phyloP scores from a whole-genome alignment of 2,329 filamentous ascomycete species.

The Neofusicoccum kwambonambiense region DNA sequence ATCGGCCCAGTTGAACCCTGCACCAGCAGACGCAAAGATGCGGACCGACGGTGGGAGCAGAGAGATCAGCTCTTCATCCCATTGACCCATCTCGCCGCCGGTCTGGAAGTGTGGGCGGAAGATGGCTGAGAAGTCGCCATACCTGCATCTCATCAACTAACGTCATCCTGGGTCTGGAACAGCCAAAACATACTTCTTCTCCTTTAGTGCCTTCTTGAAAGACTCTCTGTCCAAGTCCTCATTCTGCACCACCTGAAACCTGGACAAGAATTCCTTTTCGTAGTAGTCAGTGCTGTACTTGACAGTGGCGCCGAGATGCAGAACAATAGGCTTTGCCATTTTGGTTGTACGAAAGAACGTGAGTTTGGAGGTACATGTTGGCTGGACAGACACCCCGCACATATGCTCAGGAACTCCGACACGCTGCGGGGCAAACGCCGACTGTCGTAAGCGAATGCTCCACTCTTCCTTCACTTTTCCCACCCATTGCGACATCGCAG shows the following conservation, averaged over 20 bases:
- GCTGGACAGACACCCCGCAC: not conserved
- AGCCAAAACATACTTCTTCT: conserved; percentile 12
- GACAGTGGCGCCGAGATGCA: conserved; percentile 49
- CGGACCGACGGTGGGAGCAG: conserved; percentile 18
- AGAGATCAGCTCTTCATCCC: conserved; percentile 21
- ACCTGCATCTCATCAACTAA: not conserved
- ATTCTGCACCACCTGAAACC: conserved; percentile 44
- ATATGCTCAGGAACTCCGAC: not conserved
- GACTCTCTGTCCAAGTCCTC: conserved; percentile 35
- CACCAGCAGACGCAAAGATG: conserved; percentile 22
- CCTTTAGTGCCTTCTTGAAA: conserved; percentile 21
- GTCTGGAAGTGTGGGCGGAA: conserved; percentile 23
- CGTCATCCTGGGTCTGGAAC: not conserved
- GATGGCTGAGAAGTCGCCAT: conserved; percentile 21
- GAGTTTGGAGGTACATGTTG: not conserved
- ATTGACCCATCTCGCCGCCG: conserved; percentile 23
- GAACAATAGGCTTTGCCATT: conserved; percentile 36
- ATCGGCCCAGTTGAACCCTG: conserved; percentile 24
- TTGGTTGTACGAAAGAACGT: not conserved
- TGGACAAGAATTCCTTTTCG: conserved; percentile 37
- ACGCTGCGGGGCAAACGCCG: conserved; percentile 6
- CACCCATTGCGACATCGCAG: not conserved
- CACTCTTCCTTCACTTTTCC: conserved; percentile 5
- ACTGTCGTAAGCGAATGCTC: not conserved
- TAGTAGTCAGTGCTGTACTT: conserved; percentile 49